Evolutionary conservation across 345 rosid genomes (phyloP), one percentile per base, ranked within the genome.

Genomic region (Salix exigua): DNA sequence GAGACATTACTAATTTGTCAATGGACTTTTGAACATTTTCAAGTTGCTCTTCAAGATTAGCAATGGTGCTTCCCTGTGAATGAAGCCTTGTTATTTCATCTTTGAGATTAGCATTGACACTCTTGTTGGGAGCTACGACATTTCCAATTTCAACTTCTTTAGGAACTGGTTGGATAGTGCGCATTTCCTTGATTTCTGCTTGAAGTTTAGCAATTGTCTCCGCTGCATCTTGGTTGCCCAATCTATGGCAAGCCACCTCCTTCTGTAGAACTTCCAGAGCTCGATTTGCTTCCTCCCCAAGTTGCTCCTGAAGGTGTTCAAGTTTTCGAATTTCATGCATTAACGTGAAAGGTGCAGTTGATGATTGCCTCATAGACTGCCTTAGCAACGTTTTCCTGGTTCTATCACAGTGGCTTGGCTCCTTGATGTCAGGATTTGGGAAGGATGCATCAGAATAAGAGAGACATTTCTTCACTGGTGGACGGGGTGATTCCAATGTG

Each of bases 151-250:
- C 88, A 75, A 90, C 82, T 72, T 85, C 94, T 78, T 88, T 86
- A 19, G 88, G 80, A 76, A 79, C 72, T 40, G 90, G 74, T 78
- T 82, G 86, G 75, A 90, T 87, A 63, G 96, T 76, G 68, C 91
- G 90, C 97, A 96, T 94, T 72, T 88, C 99, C 83, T 91, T 86
- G 78, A 96, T 96, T 84, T 96, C 99, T 78, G 94, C 97, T 81
- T 94, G 99, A 78, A 96, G 87, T 87, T 91, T 96, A 21, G 98
- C 98, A 58, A 96, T 88, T 30, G 99, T 96, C 86, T 96, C 97
- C 3, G 99, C 99, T 80, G 99, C 99, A 88, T 96, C 97, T 87
- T 96, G 99, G 79, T 96, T 96, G 65, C 98, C 98, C 77, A 92
- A 86, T 83, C 97, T 89, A 79, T 96, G 98, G 79, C 97, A 92